Conservation (phyloP, 164 flowering plant species). For the Nymphaea colorata region DNA sequence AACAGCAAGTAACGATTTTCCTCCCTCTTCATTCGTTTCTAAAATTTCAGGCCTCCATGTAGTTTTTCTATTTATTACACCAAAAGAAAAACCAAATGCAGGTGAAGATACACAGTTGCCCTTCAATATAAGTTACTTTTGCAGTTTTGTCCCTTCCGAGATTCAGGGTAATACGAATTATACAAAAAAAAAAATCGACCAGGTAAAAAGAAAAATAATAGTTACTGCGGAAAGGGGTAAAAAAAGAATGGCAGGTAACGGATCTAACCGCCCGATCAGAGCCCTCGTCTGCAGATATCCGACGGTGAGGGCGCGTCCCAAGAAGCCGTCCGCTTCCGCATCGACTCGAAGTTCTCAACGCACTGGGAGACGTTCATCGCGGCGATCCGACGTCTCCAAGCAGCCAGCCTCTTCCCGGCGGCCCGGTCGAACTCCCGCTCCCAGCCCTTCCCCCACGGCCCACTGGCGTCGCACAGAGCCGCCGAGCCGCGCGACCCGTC, state of each 20-base stretch:
- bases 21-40: too few relatives aligned
- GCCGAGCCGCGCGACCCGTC: conserved; percentile 44
- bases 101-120: too few relatives aligned
- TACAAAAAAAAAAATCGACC: too few relatives aligned
- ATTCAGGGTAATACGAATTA: too few relatives aligned
- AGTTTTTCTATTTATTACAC: too few relatives aligned
- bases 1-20: too few relatives aligned
- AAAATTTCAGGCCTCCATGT: too few relatives aligned
- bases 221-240: too few relatives aligned
- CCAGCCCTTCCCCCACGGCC: conserved; percentile 76
- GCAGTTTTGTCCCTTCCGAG: too few relatives aligned
- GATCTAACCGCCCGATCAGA: background rate
- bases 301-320: conserved; percentile 64
- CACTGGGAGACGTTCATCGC: conserved; percentile 33
- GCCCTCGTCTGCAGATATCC: conserved; percentile 33
- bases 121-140: too few relatives aligned
- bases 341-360: conserved; percentile 37
- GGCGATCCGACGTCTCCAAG: conserved; percentile 26
- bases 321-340: conserved; percentile 26
- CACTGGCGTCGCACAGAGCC: conserved; percentile 65
- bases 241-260: background rate
- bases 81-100: too few relatives aligned
- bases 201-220: too few relatives aligned
- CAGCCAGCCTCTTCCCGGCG: conserved; percentile 39
- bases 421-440: conserved; percentile 46